Percentiles rank a stretch among this genome's conserved stretches.
Evolutionary conservation across 2,329 filamentous ascomycete species (phyloP).

Genomic region (Penicillium expansum): DNA sequence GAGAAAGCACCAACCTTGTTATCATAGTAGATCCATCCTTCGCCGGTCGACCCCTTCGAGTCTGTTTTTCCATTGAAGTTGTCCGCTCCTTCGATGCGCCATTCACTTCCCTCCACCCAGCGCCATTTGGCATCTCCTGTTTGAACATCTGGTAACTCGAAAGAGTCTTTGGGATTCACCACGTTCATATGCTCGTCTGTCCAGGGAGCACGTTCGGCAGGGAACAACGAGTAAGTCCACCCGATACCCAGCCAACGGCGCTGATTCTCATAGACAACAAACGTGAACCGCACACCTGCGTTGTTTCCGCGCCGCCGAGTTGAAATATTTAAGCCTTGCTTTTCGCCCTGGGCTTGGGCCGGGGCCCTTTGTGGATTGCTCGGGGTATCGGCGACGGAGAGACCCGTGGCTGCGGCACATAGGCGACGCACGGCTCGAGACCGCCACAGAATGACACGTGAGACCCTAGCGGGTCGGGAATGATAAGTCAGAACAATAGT

Average conservation of each 20-base stretch:
- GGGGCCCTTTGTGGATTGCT: constrained; percentile 31
- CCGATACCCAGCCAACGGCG: constrained; percentile 90
- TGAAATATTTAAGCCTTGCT: constrained; percentile 48
- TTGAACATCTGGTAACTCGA: constrained; percentile 66
- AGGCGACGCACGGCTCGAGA: constrained; percentile 70
- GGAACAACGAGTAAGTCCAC: constrained; percentile 88
- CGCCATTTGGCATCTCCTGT: constrained; percentile 64
- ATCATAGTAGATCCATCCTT: constrained; percentile 97
- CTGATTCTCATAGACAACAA: constrained; percentile 95
- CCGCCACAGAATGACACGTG: constrained; percentile 85
- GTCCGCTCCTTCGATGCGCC: constrained; percentile 73
- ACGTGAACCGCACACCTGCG: constrained; percentile 89
- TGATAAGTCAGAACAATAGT: constrained; percentile 90
- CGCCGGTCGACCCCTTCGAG: constrained; percentile 52
- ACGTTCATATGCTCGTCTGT: constrained; percentile 92
- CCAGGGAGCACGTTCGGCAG: constrained; percentile 87
- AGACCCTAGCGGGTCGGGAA: constrained; percentile 78
- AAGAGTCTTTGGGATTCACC: constrained; percentile 70
- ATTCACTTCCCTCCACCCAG: constrained; percentile 83
- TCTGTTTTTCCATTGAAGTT: constrained; percentile 36
- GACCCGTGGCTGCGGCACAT: constrained; percentile 72
- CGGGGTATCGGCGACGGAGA: constrained; percentile 58
- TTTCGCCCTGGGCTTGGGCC: constrained; percentile 46
- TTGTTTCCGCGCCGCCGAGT: constrained; percentile 50
- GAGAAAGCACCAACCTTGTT: constrained; percentile 67